phyloP scores from a whole-genome alignment of 176 grass and related monocot species.

The Triticum aestivum region IWGSC_CS_RefSeq_v2.1 NC_057798.1:245676495-245676994 shows the following conservation, averaged over 20 bases:
- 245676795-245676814: slow-evolving; percentile 24
- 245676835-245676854: slow-evolving; percentile 62
- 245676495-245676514: slow-evolving; percentile 23
- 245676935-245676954: slow-evolving; percentile 66
- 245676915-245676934: slow-evolving; percentile 70
- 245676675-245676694: slow-evolving; percentile 62
- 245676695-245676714: slow-evolving; percentile 60
- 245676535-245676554: slow-evolving; percentile 32
- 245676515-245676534: slow-evolving; percentile 22
- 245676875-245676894: background rate
- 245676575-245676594: slow-evolving; percentile 51
- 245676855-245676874: slow-evolving; percentile 48
- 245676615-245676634: slow-evolving; percentile 48
- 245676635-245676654: slow-evolving; percentile 50
- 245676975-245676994: slow-evolving; percentile 56
- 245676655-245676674: slow-evolving; percentile 63
- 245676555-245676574: slow-evolving; percentile 34
- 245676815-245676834: slow-evolving; percentile 9
- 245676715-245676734: slow-evolving; percentile 4
- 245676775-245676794: slow-evolving; percentile 28
- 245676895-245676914: slow-evolving; percentile 86
- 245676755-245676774: slow-evolving; percentile 43
- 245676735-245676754: slow-evolving; percentile 23
- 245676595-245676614: slow-evolving; percentile 51
- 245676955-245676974: slow-evolving; percentile 38